phyloP scores from a whole-genome alignment of 148 eudicot species.

The Spergularia marina region DNA sequence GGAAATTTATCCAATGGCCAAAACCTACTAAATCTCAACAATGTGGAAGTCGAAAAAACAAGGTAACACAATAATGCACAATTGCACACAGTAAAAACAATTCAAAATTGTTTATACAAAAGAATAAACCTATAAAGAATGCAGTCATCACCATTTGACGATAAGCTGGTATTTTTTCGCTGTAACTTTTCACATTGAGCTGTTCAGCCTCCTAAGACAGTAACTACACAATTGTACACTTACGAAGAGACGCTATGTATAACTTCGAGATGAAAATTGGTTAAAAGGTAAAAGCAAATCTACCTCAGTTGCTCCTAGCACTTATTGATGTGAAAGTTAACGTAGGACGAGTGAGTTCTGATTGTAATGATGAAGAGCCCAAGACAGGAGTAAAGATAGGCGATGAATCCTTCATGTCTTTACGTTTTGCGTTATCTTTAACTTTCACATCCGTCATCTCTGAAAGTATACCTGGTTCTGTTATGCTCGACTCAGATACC shows the following conservation, averaged over 20 bases:
- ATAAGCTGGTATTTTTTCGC: neutral
- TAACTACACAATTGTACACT: neutral
- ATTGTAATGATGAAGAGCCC: conserved; percentile 15
- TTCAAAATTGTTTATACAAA: neutral
- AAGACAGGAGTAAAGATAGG: conserved; percentile 21
- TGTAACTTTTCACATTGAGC: conserved; percentile 19
- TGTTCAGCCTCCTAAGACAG: neutral
- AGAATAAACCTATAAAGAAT: neutral
- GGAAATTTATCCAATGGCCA: neutral
- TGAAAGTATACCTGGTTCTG: conserved; percentile 45
- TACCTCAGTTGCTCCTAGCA: conserved; percentile 39
- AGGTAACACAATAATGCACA: neutral
- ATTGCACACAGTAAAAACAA: neutral
- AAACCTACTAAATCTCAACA: neutral
- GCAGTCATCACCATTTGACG: neutral
- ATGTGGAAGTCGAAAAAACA: neutral
- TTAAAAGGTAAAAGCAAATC: neutral
- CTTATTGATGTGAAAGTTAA: conserved; percentile 55
- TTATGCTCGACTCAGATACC: conserved; percentile 28
- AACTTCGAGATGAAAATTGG: neutral
- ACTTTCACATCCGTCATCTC: conserved; percentile 32
- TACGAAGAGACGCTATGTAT: neutral
- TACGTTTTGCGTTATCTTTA: conserved; percentile 10
- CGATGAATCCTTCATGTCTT: conserved; percentile 21
- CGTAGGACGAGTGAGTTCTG: conserved; percentile 33